Base-by-base conservation (phyloP, 257 asterid genomes). In the Plectranthus barbatus region DNA sequence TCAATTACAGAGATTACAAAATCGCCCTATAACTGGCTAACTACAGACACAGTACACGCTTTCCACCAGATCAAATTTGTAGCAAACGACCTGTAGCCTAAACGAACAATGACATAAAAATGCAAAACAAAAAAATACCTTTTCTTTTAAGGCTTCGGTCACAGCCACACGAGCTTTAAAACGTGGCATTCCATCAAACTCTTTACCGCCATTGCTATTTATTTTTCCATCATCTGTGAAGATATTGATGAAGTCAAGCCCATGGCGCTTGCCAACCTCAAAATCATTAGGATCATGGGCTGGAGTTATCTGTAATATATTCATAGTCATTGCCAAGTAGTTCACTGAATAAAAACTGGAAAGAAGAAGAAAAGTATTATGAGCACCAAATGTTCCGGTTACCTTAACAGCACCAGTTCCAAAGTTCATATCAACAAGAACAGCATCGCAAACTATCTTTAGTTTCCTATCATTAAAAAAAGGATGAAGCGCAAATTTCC, bases 371-470 rank as follows among this genome's bases (percentile, higher is more conserved):
- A 21, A 23, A 53, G 21, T 55, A 73, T 29, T 36, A 60, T 29
- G 7, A 34, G 65, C 56, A 59, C 52, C 62, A 51, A 61, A 42
- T 45, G 57, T 24, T 42, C 56, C 31, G 51, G 63, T 39, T 62
- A 89, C 99, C 93, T 92, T 92, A 63, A 89, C 99, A 78, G 96
- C 96, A 76, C 99, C 99, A 61, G 99, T 89, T 37, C 99, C 99
- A 67, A 92, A 89, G 52, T 70, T 80, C 95, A 85, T 87, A 75
- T 89, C 97, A 13, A 92, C 99, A 19, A 92, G 95, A 40, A 78
- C 74, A 23, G 78, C 68, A 81, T 92, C 99, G 76, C 96, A 89
- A 74, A 92, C 84, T 68, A 92, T 86, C 34, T 93, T 95, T 66
- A 92, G 95, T 66, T 75, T 90, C 73, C 97, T 81, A 60, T 91